These are phyloP conservation scores for Coemansia sp. DNA, from an alignment of 192 early-diverging fungal species.

Conservation along the genomic window DNA sequence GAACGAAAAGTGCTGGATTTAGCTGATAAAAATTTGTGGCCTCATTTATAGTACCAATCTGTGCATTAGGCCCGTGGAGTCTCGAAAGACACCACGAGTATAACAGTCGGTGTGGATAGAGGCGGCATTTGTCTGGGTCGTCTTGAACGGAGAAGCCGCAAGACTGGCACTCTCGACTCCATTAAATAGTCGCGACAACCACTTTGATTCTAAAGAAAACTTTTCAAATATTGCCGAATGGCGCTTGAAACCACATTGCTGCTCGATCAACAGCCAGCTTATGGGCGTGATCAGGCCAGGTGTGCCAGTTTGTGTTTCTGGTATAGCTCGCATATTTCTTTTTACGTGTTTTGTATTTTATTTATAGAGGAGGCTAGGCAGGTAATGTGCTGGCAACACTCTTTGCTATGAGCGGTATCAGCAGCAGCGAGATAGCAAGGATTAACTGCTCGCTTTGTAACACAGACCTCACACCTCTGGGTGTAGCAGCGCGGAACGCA, in stretches of 20 bases:
- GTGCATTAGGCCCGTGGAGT: conserved; percentile 4
- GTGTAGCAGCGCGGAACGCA: conserved; percentile 15
- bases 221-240: neutral
- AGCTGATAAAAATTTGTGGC: conserved; percentile 14
- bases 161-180: conserved; percentile 36
- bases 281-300: neutral
- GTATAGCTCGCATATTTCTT: neutral
- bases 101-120: conserved; percentile 41
- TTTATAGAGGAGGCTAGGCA: neutral
- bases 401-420: neutral
- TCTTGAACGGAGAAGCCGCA: conserved; percentile 33
- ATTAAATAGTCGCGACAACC: conserved; percentile 29
- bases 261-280: conserved; percentile 5
- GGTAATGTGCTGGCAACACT: neutral
- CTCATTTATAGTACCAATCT: conserved; percentile 31
- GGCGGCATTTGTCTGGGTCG: conserved; percentile 38
- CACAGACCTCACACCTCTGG: conserved; percentile 25
- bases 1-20: neutral
- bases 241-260: neutral
- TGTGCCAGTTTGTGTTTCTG: neutral
- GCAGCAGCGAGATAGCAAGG: neutral
- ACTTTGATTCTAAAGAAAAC: conserved; percentile 21
- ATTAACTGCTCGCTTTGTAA: conserved; percentile 29
- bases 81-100: neutral
- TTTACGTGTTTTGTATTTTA: neutral